phyloP scores from a whole-genome alignment of 495 filamentous ascomycete species.

The Pyronema domesticum region DNA sequence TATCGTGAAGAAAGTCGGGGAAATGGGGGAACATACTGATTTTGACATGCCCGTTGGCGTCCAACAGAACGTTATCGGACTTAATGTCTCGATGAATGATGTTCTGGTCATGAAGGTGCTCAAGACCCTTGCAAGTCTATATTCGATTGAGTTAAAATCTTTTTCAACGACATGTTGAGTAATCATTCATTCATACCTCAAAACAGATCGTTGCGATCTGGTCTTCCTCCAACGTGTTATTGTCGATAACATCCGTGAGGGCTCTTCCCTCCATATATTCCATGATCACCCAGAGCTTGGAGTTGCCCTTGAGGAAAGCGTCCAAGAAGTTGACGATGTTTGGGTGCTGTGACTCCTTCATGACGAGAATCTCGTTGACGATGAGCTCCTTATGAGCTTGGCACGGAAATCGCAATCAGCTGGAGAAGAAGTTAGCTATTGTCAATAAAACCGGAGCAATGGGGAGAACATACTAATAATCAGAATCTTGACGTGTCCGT shows the following conservation, averaged over 20 bases:
- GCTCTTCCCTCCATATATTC: constrained; percentile 99
- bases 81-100: constrained; percentile 99
- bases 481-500: constrained; percentile 90
- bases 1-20: not conserved
- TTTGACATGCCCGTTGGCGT: constrained; percentile 87
- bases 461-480: constrained; percentile 66
- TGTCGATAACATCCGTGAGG: constrained; percentile 95
- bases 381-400: constrained; percentile 97
- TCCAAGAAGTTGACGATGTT: constrained; percentile 99
- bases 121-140: constrained; percentile 85
- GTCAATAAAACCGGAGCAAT: not conserved
- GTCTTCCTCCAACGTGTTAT: constrained; percentile 83
- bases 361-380: constrained; percentile 97
- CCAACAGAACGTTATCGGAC: constrained; percentile 90
- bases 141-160: not conserved
- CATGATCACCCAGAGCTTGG: constrained; percentile 98
- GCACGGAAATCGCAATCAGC: constrained; percentile 98
- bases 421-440: constrained; percentile 23
- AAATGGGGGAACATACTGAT: constrained; percentile 51
- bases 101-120: constrained; percentile 83
- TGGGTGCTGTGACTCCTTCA: constrained; percentile 85
- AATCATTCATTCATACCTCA: constrained; percentile 44
- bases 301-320: constrained; percentile 84
- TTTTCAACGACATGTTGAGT: not conserved
- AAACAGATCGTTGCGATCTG: constrained; percentile 94